Evolutionary conservation across 805 yeast genomes (phyloP).

Genomic region (Nakazawaea ernobii): DNA sequence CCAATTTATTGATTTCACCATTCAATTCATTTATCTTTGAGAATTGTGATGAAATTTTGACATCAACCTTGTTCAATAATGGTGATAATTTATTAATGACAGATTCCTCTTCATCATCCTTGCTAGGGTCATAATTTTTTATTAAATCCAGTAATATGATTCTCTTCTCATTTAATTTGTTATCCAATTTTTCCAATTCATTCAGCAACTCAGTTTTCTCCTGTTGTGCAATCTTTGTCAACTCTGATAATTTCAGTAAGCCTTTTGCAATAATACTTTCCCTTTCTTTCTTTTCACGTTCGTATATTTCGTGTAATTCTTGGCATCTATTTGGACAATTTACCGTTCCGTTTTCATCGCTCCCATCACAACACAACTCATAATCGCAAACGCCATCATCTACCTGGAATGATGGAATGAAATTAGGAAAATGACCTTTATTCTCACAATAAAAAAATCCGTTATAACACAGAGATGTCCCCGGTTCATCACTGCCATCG

Average conservation of each 20-base stretch:
- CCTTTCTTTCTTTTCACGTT: slow-evolving; percentile 16
- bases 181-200: slow-evolving; percentile 17
- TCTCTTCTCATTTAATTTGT: slow-evolving; percentile 25
- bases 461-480: slow-evolving; percentile 74
- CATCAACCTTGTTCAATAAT: slow-evolving; percentile 5
- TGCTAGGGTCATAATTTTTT: slow-evolving; percentile 16
- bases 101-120: slow-evolving; percentile 13
- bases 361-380: slow-evolving; percentile 87
- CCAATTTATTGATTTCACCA: slow-evolving; percentile 29
- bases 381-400: slow-evolving; percentile 93
- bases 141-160: slow-evolving; percentile 23
- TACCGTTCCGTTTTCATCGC: slow-evolving; percentile 57
- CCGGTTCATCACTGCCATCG: slow-evolving; percentile 97
- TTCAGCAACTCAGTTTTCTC: slow-evolving; percentile 16
- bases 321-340: slow-evolving; percentile 55
- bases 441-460: slow-evolving; percentile 69
- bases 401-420: slow-evolving; percentile 61
- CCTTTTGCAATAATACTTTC: slow-evolving; percentile 27
- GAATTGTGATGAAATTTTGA: slow-evolving; percentile 13
- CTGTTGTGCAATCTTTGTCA: slow-evolving; percentile 24
- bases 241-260: slow-evolving; percentile 23
- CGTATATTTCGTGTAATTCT: slow-evolving; percentile 39
- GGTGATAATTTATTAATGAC: background rate
- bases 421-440: slow-evolving; percentile 57
- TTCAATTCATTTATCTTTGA: slow-evolving; percentile 1